A percentile compares a stretch with the other conserved stretches of the same genome.
These are phyloP conservation scores for Narthecium ossifragum DNA, from an alignment of 106 monocot species.

Conservation along the genomic window DNA sequence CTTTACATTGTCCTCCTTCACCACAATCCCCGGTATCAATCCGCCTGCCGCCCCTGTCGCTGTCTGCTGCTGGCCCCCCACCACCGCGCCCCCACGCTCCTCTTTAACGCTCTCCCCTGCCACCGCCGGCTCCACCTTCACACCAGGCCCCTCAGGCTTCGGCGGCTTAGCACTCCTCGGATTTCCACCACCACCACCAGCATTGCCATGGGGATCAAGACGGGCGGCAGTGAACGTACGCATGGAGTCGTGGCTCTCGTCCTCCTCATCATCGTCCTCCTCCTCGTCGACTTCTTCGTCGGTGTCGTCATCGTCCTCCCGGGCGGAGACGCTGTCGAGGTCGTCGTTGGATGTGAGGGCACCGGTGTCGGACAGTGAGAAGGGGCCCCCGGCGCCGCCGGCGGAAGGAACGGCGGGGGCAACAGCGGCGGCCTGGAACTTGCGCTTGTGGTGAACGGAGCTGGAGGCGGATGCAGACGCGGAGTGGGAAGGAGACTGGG, in stretches of 20 bases:
- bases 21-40: conserved; percentile 45
- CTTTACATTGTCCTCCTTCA: conserved; percentile 84
- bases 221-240: conserved; percentile 74
- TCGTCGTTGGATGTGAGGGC: conserved; percentile 58
- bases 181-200: conserved; percentile 2
- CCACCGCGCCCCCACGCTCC: conserved; percentile 12
- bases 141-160: conserved; percentile 36
- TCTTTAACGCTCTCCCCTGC: conserved; percentile 20
- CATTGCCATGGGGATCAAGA: conserved; percentile 14
- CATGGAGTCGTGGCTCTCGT: conserved; percentile 52
- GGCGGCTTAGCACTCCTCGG: conserved; percentile 51
- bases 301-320: conserved; percentile 37
- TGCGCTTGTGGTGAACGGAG: conserved; percentile 53
- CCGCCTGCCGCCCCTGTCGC: conserved; percentile 1
- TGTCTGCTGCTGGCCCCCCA: conserved; percentile 4
- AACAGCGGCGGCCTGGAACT: conserved; percentile 21
- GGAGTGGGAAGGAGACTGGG: conserved; percentile 62
- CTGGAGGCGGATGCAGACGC: conserved; percentile 53
- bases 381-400: no score
- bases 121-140: conserved; percentile 20
- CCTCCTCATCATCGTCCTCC: conserved; percentile 53
- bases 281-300: conserved; percentile 45
- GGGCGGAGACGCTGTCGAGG: conserved; percentile 47
- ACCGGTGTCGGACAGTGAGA: conserved; percentile 41
- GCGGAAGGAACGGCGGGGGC: conserved; percentile 17